phyloP scores from a whole-genome alignment of 2,329 filamentous ascomycete genomes.

The Magnaporthiopsis rhizophila region DNA sequence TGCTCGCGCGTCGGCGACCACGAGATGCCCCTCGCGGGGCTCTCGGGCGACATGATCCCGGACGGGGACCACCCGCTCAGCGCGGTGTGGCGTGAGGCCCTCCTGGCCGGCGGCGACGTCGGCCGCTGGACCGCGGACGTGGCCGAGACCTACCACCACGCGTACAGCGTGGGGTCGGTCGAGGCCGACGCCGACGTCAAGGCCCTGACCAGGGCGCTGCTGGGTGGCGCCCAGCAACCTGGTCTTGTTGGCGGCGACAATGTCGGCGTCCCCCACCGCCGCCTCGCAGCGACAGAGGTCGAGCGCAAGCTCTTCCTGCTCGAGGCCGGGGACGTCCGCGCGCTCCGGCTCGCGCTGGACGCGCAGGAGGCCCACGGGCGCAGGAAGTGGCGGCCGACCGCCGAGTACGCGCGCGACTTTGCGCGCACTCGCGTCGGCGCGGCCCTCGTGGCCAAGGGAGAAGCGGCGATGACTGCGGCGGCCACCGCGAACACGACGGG shows the following conservation, averaged over 20 bases:
- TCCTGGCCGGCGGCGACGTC: background rate
- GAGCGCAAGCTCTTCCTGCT: constrained; percentile 6
- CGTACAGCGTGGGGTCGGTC: background rate
- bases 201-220: background rate
- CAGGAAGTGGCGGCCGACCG: constrained; percentile 8
- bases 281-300: background rate
- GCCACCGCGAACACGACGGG: background rate
- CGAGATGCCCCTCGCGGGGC: constrained; percentile 3
- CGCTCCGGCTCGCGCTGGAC: constrained; percentile 5
- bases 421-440: background rate
- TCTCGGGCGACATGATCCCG: background rate
- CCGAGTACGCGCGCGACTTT: constrained; percentile 2
- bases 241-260: background rate
- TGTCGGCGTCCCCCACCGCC: no score
- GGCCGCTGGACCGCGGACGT: no score
- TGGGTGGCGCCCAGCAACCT: background rate
- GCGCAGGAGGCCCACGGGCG: constrained; percentile 4
- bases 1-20: constrained; percentile 5
- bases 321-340: constrained; percentile 1
- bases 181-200: constrained; percentile 4
- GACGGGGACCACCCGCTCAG: background rate
- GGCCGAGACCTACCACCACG: background rate
- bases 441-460: background rate
- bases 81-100: background rate
- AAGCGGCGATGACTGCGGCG: no score